Evolutionary conservation across 2,329 filamentous ascomycete genomes (phyloP), one percentile per base, ranked within the genome.

Genomic region (Knufia fluminis): DNA sequence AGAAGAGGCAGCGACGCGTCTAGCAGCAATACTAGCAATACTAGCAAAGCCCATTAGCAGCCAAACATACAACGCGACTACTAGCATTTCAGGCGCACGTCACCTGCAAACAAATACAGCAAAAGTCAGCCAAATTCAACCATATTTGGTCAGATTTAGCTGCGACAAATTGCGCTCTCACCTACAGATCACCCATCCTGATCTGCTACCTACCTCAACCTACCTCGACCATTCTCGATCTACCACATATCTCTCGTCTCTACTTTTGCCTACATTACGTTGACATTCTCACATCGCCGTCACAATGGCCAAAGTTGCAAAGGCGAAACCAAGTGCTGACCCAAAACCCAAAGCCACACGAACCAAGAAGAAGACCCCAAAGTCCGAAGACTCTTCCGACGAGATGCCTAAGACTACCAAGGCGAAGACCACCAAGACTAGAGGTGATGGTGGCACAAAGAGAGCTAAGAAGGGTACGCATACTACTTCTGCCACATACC

Each of bases 341-440:
- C 7, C 26, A 9, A 42, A 20, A 28, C 38, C 46, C 8, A 42
- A 49, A 41, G 39, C 36, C 22, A 22, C 38, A 8, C 42, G 26
- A 26, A 22, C 43, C 49, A 46, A 38, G 17, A 50, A 43, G 24
- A 26, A 36, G 19, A 20, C 48, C 8, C 35, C 20, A 10, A 55
- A 64, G 26, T 26, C 33, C 28, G 26, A 32, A n/a, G 54, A 57
- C 16, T 54, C 66, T 60, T 51, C 62, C 31, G 55, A 57, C 64
- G 80, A 57, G 56, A 85, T 86, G 82, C 81, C 82, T 64, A 85
- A 85, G 74, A 80, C 81, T 60, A 69, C 74, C 56, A 75, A 72
- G 45, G 26, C 62, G 59, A 76, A 77, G 64, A 76, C 79, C 67
- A 80, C 80, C 70, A 81, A 79, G 72, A 65, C 67, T 65, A 68